Evolutionary conservation across 2,329 filamentous ascomycete species (phyloP).

Genomic region (Botryotinia convoluta): DNA sequence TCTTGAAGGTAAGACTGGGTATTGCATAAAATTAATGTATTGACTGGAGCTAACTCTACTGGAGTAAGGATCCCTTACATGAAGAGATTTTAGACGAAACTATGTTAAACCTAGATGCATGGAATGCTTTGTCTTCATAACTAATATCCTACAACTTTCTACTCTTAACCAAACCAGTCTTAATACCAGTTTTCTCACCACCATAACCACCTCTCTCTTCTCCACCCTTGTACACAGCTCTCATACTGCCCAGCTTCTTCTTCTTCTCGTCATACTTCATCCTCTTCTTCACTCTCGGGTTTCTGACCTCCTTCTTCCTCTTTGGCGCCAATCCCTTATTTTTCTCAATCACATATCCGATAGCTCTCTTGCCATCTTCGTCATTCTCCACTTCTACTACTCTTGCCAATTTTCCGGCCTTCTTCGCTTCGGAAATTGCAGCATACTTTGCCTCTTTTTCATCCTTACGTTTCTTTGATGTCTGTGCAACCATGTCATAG

Average conservation of each 20-base stretch:
- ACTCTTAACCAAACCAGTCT: slow-evolving; percentile 89
- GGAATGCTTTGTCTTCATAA: background rate
- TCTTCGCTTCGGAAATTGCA: slow-evolving; percentile 57
- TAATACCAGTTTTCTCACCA: slow-evolving; percentile 94
- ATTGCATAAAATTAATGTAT: background rate
- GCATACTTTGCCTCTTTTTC: slow-evolving; percentile 63
- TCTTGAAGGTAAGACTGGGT: background rate
- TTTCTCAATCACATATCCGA: slow-evolving; percentile 92
- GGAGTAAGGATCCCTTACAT: background rate
- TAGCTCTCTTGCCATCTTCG: slow-evolving; percentile 84
- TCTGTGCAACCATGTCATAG: slow-evolving; percentile 81
- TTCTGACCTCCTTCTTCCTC: slow-evolving; percentile 90
- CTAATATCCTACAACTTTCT: slow-evolving; percentile 61
- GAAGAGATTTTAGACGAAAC: background rate
- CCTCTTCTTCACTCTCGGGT: slow-evolving; percentile 96
- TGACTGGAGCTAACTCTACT: background rate
- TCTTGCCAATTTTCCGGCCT: slow-evolving; percentile 60
- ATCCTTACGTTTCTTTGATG: slow-evolving; percentile 66
- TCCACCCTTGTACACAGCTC: slow-evolving; percentile 80
- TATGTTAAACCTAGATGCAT: background rate
- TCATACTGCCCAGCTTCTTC: slow-evolving; percentile 92
- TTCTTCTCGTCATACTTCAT: slow-evolving; percentile 95
- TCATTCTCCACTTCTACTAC: slow-evolving; percentile 67
- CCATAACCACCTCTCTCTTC: slow-evolving; percentile 82
- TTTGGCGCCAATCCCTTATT: slow-evolving; percentile 92